A percentile compares a stretch with the other conserved stretches of the same genome.
phyloP scores from a whole-genome alignment of 345 rosid species.

The Cardamine occulta region DNA sequence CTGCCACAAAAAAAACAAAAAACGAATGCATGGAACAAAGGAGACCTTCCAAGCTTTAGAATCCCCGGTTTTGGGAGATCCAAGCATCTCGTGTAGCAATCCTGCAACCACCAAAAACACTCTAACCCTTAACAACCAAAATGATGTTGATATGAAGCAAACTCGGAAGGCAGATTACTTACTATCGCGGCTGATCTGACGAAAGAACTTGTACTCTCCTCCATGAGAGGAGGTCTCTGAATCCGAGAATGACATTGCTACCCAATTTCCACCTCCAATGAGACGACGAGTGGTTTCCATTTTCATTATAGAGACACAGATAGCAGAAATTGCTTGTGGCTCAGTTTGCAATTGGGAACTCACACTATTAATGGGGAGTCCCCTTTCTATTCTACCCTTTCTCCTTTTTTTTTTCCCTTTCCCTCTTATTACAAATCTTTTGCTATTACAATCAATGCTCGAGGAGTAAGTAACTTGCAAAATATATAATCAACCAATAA shows the following conservation, averaged over 20 bases:
- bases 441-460: no score
- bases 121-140: not conserved
- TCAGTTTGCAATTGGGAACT: slow-evolving; percentile 20
- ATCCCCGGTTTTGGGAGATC: slow-evolving; percentile 66
- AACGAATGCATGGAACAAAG: not conserved
- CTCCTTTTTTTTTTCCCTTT: not conserved
- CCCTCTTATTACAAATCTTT: not conserved
- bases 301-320: not conserved
- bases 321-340: slow-evolving; percentile 18
- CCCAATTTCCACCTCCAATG: no score
- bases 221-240: slow-evolving; percentile 60
- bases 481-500: no score
- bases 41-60: slow-evolving; percentile 86
- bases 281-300: not conserved
- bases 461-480: no score
- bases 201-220: slow-evolving; percentile 70
- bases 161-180: slow-evolving; percentile 17
- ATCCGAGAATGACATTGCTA: slow-evolving; percentile 68
- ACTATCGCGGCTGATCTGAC: slow-evolving; percentile 81
- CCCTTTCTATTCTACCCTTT: not conserved
- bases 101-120: slow-evolving; percentile 53
- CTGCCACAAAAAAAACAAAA: no score
- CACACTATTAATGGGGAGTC: slow-evolving; percentile 18
- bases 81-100: slow-evolving; percentile 82
- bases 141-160: not conserved